Conservation (phyloP, 2,329 filamentous ascomycete genomes). For the Decorospora gaudefroyi region DNA sequence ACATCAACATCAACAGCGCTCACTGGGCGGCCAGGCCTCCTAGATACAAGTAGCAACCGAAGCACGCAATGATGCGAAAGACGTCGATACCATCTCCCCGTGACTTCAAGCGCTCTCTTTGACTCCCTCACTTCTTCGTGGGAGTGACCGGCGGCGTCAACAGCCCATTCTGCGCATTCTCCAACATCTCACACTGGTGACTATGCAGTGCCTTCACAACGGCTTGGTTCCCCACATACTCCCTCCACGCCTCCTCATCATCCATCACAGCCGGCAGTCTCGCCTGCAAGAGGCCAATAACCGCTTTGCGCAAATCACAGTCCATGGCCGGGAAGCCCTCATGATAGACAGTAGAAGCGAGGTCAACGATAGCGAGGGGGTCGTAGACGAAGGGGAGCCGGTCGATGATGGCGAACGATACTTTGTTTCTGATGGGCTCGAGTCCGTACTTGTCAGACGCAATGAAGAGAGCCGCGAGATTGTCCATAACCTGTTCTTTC, state of each 20-base stretch:
- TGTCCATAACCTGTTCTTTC: conserved; percentile 19
- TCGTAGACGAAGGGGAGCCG: conserved; percentile 26
- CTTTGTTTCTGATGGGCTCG: conserved; percentile 21
- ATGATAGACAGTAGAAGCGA: conserved; percentile 17
- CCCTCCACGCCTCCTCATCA: conserved; percentile 17
- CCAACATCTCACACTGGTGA: conserved; percentile 6
- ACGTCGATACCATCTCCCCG: no score
- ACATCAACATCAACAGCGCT: no score
- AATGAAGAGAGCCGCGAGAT: conserved; percentile 24
- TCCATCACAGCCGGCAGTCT: conserved; percentile 17
- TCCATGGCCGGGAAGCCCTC: conserved; percentile 18
- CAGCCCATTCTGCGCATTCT: not conserved
- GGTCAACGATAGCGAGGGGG: conserved; percentile 17
- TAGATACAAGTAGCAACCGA: no score
- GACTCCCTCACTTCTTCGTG: conserved; percentile 1
- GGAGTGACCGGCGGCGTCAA: conserved; percentile 8
- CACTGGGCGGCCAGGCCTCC: no score
- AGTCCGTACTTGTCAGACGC: conserved; percentile 34
- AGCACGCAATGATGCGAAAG: no score
- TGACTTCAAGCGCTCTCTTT: no score
- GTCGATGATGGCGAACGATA: conserved; percentile 23
- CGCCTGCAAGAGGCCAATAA: conserved; percentile 15
- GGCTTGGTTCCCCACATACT: conserved; percentile 15
- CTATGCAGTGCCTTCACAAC: conserved; percentile 19
- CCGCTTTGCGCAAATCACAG: conserved; percentile 20